Evolutionary conservation across 306 rosid species (phyloP).

Genomic region (Cucurbita argyrosperma): DNA sequence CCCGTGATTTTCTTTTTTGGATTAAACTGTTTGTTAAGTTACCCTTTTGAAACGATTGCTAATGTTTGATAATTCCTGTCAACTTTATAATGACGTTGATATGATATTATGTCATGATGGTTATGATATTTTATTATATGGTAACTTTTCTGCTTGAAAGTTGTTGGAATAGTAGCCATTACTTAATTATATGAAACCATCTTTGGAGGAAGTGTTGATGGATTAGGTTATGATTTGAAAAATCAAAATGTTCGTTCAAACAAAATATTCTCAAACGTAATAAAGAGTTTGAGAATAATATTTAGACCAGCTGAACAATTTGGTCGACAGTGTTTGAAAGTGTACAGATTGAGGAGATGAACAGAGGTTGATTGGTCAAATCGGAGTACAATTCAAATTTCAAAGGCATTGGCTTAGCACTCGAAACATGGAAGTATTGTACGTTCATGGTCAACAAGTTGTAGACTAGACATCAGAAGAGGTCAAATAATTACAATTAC

Average conservation of each 20-base stretch:
- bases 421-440: not conserved
- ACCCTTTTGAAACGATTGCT: not conserved
- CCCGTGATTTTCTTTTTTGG: not conserved
- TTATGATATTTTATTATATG: not conserved
- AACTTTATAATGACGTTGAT: not conserved
- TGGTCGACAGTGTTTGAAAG: not conserved
- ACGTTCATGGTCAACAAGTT: not conserved
- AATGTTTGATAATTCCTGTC: not conserved
- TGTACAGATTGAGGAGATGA: not conserved
- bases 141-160: not conserved
- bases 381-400: not conserved
- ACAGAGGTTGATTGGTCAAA: not conserved
- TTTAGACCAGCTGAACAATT: too few species aligned
- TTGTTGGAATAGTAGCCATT: not conserved
- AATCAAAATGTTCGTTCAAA: not conserved
- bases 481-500: conserved; percentile 26
- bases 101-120: not conserved
- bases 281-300: too few species aligned
- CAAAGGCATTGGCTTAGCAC: not conserved
- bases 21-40: not conserved
- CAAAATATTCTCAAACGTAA: not conserved
- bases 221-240: not conserved
- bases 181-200: not conserved
- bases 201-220: not conserved
- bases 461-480: conserved; percentile 1